A percentile compares a stretch with the other conserved stretches of the same genome.
These are phyloP conservation scores for Krasilnikovozyma curviuscula DNA, from an alignment of 768 basidiomycete species.

Conservation along the genomic window DNA sequence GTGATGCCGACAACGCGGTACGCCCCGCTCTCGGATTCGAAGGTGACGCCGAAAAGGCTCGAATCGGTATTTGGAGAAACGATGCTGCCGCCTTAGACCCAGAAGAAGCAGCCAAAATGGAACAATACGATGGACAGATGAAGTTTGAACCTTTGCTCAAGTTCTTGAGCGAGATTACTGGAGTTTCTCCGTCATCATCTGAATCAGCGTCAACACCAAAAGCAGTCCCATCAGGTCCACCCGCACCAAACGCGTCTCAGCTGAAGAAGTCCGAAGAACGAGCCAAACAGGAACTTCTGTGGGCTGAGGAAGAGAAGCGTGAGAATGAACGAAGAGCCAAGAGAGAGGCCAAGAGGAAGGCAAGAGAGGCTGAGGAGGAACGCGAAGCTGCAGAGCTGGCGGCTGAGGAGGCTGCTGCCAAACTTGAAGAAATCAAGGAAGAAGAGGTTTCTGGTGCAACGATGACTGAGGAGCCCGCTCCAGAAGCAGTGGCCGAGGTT, in stretches of 20 bases:
- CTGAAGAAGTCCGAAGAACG: slow-evolving; percentile 5
- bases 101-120: background rate
- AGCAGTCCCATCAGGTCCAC: background rate
- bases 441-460: too few species aligned
- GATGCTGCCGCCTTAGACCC: slow-evolving; percentile 29
- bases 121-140: slow-evolving; percentile 31
- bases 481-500: too few species aligned
- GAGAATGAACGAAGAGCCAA: slow-evolving; percentile 6
- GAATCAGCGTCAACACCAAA: background rate
- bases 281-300: slow-evolving; percentile 1
- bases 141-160: slow-evolving; percentile 57
- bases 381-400: background rate
- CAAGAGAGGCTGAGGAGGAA: background rate
- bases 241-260: slow-evolving; percentile 3
- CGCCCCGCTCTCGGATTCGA: slow-evolving; percentile 10
- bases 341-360: slow-evolving; percentile 2
- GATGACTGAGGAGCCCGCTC: too few species aligned
- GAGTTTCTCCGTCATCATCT: background rate
- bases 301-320: slow-evolving; percentile 9
- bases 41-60: slow-evolving; percentile 29
- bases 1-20: slow-evolving; percentile 47
- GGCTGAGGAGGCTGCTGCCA: too few species aligned
- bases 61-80: slow-evolving; percentile 50
- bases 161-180: slow-evolving; percentile 44
- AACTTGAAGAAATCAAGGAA: too few species aligned